Evolutionary conservation across 2,329 filamentous ascomycete genomes (phyloP).

Genomic region (Colletotrichum sp.): DNA sequence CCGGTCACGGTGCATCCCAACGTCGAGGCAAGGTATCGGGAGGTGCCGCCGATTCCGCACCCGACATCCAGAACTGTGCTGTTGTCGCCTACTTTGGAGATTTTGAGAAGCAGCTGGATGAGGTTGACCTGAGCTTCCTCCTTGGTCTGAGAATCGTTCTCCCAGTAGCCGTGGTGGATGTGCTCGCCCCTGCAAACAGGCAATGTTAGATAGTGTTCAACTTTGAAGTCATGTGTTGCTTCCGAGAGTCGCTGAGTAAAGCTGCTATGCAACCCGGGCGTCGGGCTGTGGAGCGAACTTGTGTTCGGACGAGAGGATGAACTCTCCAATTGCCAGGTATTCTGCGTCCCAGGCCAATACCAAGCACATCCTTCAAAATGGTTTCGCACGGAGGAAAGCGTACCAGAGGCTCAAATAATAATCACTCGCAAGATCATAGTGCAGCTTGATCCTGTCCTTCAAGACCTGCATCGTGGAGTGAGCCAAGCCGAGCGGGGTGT

Average conservation of each 20-base stretch:
- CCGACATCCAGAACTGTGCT: slow-evolving; percentile 60
- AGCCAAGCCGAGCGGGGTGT: slow-evolving; percentile 48
- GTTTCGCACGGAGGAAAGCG: slow-evolving; percentile 1
- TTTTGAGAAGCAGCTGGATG: slow-evolving; percentile 58
- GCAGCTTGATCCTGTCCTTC: slow-evolving; percentile 63
- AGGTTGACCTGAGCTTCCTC: slow-evolving; percentile 63
- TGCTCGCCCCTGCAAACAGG: slow-evolving; percentile 58
- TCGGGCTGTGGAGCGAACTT: not conserved
- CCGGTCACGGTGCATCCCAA: slow-evolving; percentile 60
- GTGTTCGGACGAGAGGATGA: not conserved
- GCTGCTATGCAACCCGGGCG: not conserved
- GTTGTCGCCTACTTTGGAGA: slow-evolving; percentile 32
- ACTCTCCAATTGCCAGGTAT: not conserved
- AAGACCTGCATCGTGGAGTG: slow-evolving; percentile 54
- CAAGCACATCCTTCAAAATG: not conserved
- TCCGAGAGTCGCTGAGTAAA: not conserved
- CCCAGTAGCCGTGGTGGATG: slow-evolving; percentile 69
- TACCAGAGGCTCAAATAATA: slow-evolving; percentile 68
- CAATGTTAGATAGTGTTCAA: not conserved
- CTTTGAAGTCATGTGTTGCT: not conserved
- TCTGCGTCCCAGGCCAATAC: not conserved
- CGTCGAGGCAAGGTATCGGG: slow-evolving; percentile 57
- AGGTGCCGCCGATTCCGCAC: slow-evolving; percentile 65
- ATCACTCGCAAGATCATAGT: slow-evolving; percentile 66
- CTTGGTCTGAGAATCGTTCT: slow-evolving; percentile 55